Evolutionary conservation across 2,329 filamentous ascomycete genomes (phyloP), one percentile per base, ranked within the genome.

Genomic region (Ophiostoma pallidulum): DNA sequence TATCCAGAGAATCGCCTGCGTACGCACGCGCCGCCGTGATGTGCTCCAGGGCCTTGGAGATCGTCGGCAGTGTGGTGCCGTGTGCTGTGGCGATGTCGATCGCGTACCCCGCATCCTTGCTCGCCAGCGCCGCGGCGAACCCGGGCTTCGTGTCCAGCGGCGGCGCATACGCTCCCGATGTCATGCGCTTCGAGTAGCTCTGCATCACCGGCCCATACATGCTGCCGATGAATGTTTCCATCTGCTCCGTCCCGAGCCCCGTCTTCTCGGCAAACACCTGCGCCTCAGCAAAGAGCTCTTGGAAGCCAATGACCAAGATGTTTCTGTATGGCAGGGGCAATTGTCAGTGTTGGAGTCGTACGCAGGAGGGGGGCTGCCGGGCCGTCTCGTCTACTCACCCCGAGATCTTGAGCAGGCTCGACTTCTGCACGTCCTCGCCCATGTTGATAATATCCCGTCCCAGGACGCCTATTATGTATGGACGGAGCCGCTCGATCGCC

Each of bases 251-350:
- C 4, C 36, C 41, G 5, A 49, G 41, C 3, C 47, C 47, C 5
- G 47, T 45, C 47, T 49, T 49, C n/a, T 44, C 41, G n/a, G 47
- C 47, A 18, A 49, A 45, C 0, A 49, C 47, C 10, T 49, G 47
- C 8, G 41, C 47, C 26, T 49, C 47, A 5, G 28, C 16, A 8
- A 49, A 14, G 8, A 45, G 20, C 36, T 49, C 47, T 29, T 29
- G 19, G 29, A 44, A 41, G 14, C 20, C 20, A 9, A 49, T 31
- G 1, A 49, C 47, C 13, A 35, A 45, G 8, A 45, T 49, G 41
- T 49, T 49, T 10, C 47, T n/a, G n/a, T n/a, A n/a, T n/a, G n/a
- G n/a, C n/a, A n/a, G n/a, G n/a, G n/a, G n/a, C n/a, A n/a, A n/a
- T n/a, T n/a, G n/a, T n/a, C n/a, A n/a, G n/a, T n/a, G n/a, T n/a